Conservation (phyloP, 2,329 filamentous ascomycete species). For the Pseudocercospora fuligena region DNA sequence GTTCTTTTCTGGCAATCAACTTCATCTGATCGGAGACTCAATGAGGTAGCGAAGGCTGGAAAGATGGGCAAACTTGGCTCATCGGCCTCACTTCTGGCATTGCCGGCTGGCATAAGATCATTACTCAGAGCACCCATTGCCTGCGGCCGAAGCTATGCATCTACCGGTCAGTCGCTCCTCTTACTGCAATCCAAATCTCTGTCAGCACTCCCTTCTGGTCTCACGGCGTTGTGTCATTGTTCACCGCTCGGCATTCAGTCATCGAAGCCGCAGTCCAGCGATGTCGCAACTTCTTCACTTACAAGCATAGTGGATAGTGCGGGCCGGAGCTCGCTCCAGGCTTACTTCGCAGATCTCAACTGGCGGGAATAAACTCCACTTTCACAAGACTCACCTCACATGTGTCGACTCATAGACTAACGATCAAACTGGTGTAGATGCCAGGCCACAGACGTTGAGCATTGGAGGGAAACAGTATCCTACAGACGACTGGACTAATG, state of each 20-base stretch:
- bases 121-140: conserved; percentile 31
- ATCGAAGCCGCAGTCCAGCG: conserved; percentile 10
- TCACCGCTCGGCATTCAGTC: conserved; percentile 3
- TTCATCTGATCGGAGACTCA: not conserved
- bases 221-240: not conserved
- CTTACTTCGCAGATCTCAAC: not conserved
- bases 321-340: conserved; percentile 2
- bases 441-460: conserved; percentile 46
- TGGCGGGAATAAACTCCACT: conserved; percentile 17
- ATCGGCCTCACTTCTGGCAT: conserved; percentile 24
- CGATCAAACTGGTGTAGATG: conserved; percentile 11
- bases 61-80: conserved; percentile 26
- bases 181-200: not conserved
- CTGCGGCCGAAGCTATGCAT: conserved; percentile 23
- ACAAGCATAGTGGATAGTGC: conserved; percentile 12
- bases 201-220: not conserved
- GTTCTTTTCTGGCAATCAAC: not conserved
- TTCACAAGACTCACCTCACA: conserved; percentile 12
- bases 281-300: conserved; percentile 9
- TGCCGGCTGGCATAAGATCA: conserved; percentile 27
- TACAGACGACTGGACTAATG: conserved; percentile 84
- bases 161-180: conserved; percentile 28
- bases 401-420: not conserved
- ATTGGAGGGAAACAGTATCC: conserved; percentile 68
- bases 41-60: not conserved